Evolutionary conservation across 148 eudicot species (phyloP), one percentile per base, ranked within the genome.

Genomic region (Fagopyrum homotropicum): DNA sequence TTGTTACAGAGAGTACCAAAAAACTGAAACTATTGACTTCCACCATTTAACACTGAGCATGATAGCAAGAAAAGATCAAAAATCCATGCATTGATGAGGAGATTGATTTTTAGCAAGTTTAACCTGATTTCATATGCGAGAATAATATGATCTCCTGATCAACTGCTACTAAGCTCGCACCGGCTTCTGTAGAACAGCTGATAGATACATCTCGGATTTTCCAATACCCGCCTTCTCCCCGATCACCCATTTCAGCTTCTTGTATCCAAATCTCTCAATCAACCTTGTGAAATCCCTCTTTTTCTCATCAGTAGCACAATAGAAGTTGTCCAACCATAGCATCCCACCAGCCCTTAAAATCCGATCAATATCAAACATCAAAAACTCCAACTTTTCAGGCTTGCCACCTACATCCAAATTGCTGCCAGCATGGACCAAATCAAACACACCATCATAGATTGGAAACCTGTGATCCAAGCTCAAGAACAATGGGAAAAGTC

Each of bases 241-340:
- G 69, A 92, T 91, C 74, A 96, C 87, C 99, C 99, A 96, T 81
- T 96, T 96, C 80, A 96, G 77, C 81, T 96, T 96, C 83, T 90
- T 96, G 82, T 88, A 96, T 77, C 98, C 93, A 74, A 96, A 96
- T 30, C 85, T 77, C 76, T 96, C 99, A 15, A 96, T 96, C 83
- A 92, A 82, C 66, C 86, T 82, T 0, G 98, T 92, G 52, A 89
- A 48, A 35, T 80, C 88, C 81, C 66, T 80, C 75, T 84, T 95
- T 90, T 84, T 95, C 47, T 95, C 98, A 29, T 95, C 98, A 79
- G 45, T 86, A 8, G 87, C 84, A 75, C 94, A 92, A 74, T 80
- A 83, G 45, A 81, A 95, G 75, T 90, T 95, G 55, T 95, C 99
- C 82, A 96, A 73, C 98, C 99, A 96, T 35, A 90, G 79, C 87